Base-by-base conservation (phyloP, 208 protist genomes). In the Leishmania braziliensis region DNA sequence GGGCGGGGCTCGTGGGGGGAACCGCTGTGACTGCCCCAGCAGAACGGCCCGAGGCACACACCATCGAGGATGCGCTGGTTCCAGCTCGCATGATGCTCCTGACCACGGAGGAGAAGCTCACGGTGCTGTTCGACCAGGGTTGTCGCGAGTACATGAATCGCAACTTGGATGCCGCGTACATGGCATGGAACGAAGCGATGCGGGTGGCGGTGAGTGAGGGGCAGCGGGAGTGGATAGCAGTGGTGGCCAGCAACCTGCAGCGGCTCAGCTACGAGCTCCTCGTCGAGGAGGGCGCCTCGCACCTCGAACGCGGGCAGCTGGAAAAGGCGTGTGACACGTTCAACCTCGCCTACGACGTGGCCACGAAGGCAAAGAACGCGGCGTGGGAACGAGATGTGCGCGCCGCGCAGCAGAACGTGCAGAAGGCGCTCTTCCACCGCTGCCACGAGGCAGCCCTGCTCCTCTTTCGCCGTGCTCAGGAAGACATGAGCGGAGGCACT, bases 181-280 rank as follows among this genome's bases (percentile, higher is more conserved):
- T 95, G 80, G 88, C 91, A 39, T 98, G 96, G 95, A 97, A 92
- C 75, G 92, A 97, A 84, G 96, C 94, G 53, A 90, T 98, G 84
- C 68, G 75, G 36, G 89, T 98, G 75, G 96, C 96, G 20, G 88
- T 92, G 69, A 62, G 68, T 9, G 91, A 93, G 76, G 94, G 95
- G 58, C 95, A 98, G 81, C 88, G 96, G 20, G 93, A 98, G 82
- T 98, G 95, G 94, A 95, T 97, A 84, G 89, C 96, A 50, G 93
- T 97, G 33, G 81, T 98, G 5, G 90, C 90, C 16, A 95, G 83
- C 80, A 98, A 98, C 86, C 78, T 98, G 79, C 95, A 98, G 89
- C 92, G 92, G 8, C 90, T 98, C 26, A 96, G 92, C 80, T 98
- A 97, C 81, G 94, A 98, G 86, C 81, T 98, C 46, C 81, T 97